A percentile compares a stretch with the other conserved stretches of the same genome.
phyloP scores from a whole-genome alignment of 1,284 basidiomycete genomes.

The Xerocomus nothofagi region DNA sequence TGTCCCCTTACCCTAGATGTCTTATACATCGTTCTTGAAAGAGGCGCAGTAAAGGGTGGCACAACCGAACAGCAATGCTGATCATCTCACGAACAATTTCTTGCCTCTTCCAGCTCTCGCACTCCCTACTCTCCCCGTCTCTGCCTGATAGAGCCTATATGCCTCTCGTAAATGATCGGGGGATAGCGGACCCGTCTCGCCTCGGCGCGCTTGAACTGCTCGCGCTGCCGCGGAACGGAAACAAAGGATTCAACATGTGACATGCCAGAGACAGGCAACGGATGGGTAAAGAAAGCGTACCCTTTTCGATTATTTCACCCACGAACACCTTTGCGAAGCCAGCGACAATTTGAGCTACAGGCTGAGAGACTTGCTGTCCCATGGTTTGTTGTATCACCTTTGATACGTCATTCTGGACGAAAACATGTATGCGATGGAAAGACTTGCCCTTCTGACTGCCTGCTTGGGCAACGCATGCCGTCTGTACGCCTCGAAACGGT shows the following conservation, averaged over 20 bases:
- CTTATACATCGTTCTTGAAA: background rate
- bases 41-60: background rate
- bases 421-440: background rate
- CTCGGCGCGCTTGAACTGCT: slow-evolving; percentile 68
- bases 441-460: slow-evolving; percentile 71
- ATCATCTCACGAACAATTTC: slow-evolving; percentile 54
- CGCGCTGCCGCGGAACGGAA: slow-evolving; percentile 53
- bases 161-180: slow-evolving; percentile 89
- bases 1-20: background rate
- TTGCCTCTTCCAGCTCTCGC: slow-evolving; percentile 67
- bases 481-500: slow-evolving; percentile 86
- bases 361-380: slow-evolving; percentile 82
- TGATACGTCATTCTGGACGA: background rate
- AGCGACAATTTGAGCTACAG: slow-evolving; percentile 84
- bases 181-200: slow-evolving; percentile 75
- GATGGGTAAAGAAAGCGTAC: slow-evolving; percentile 38
- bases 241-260: background rate
- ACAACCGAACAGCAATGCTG: background rate
- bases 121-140: slow-evolving; percentile 76
- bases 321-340: slow-evolving; percentile 92
- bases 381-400: slow-evolving; percentile 84
- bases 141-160: slow-evolving; percentile 78
- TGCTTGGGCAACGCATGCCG: slow-evolving; percentile 82
- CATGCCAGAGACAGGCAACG: background rate
- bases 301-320: slow-evolving; percentile 88